Evolutionary conservation across 192 early-diverging fungal genomes (phyloP).

Genomic region (Coemansia sp.): DNA sequence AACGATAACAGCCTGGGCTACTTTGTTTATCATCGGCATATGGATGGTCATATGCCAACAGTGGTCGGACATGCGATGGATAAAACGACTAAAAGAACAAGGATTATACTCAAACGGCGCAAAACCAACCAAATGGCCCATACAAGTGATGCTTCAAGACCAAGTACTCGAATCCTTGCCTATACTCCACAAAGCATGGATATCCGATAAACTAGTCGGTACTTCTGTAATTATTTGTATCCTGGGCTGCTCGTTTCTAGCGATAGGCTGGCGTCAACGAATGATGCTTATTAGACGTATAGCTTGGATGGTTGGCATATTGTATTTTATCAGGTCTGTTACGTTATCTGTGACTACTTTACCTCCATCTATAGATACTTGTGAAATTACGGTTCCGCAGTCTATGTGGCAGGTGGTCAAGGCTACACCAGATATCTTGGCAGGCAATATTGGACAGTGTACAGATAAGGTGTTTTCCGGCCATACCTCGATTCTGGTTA

Average conservation of each 20-base stretch:
- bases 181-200: constrained; percentile 38
- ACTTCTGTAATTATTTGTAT: constrained; percentile 50
- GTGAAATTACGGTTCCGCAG: constrained; percentile 43
- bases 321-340: constrained; percentile 60
- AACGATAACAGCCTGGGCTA: constrained; percentile 29
- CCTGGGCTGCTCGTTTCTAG: constrained; percentile 40
- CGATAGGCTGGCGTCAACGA: constrained; percentile 55
- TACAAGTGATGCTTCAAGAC: constrained; percentile 46
- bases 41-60: constrained; percentile 58
- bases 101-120: not conserved
- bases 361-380: constrained; percentile 52
- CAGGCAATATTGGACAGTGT: constrained; percentile 56
- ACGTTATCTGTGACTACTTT: constrained; percentile 60
- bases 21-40: constrained; percentile 40
- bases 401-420: constrained; percentile 47
- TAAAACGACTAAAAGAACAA: constrained; percentile 12
- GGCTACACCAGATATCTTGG: constrained; percentile 52
- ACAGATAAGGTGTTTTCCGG: constrained; percentile 68
- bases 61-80: constrained; percentile 54
- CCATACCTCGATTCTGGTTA: constrained; percentile 59
- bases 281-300: constrained; percentile 58
- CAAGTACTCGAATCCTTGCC: constrained; percentile 56
- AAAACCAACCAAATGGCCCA: constrained; percentile 22
- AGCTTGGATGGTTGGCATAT: constrained; percentile 55
- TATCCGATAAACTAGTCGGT: constrained; percentile 58